Conservation (phyloP, 2,329 filamentous ascomycete species). For the Penicillium nordicum region DNA sequence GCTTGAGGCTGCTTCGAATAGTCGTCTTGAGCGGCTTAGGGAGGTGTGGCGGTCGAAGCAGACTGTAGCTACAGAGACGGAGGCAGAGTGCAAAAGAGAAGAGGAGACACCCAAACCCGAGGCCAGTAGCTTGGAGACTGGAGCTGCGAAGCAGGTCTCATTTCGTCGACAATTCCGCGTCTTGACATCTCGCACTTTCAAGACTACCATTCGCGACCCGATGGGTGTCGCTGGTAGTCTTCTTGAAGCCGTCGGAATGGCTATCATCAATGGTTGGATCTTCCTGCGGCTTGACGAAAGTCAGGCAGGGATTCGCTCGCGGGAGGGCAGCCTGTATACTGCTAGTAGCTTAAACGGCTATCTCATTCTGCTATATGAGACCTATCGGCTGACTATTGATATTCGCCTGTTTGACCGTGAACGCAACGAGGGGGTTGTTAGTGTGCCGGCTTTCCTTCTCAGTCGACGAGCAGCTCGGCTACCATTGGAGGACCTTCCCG, state of each 20-base stretch:
- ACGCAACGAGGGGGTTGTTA: conserved; percentile 67
- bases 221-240: conserved; percentile 70
- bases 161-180: conserved; percentile 63
- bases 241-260: conserved; percentile 67
- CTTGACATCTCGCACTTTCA: conserved; percentile 65
- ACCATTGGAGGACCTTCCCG: conserved; percentile 68
- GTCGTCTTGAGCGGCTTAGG: conserved; percentile 61
- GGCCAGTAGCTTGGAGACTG: not conserved
- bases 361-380: conserved; percentile 71
- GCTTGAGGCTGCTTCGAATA: conserved; percentile 58
- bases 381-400: conserved; percentile 70
- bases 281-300: conserved; percentile 65
- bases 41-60: conserved; percentile 51
- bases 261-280: conserved; percentile 68
- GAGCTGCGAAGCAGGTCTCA: conserved; percentile 46
- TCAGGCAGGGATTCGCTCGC: conserved; percentile 68
- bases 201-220: conserved; percentile 71
- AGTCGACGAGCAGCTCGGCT: conserved; percentile 67
- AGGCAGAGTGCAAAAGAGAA: conserved; percentile 4
- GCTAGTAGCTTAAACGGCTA: conserved; percentile 71
- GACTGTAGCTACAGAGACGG: not conserved
- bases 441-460: conserved; percentile 65
- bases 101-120: not conserved
- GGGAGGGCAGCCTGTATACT: conserved; percentile 70
- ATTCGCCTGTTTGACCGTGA: conserved; percentile 75